Base-by-base conservation (phyloP, 176 grass and related monocot species). In the Tillandsia leiboldiana region DNA sequence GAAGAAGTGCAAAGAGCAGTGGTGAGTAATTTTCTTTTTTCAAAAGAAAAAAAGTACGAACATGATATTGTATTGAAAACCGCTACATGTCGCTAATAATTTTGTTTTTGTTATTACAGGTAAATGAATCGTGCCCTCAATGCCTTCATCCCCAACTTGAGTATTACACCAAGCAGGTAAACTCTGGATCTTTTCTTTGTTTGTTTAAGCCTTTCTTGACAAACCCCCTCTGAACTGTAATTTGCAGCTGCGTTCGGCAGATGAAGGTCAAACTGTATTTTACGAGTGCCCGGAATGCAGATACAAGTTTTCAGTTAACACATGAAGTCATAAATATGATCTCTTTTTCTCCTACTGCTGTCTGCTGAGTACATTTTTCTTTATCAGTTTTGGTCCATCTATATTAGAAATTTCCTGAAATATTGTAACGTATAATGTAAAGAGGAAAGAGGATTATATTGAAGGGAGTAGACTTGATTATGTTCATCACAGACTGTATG, bases 241-340 rank as follows among this genome's bases (percentile, higher is more conserved):
- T 72, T 84, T 80, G 62, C 85, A 96, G 92, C 65, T 90, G 28
- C 79, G 89, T 13, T 90, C 88, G 48, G 86, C 84, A 10, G 89
- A 97, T 18, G 94, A 97, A 82, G 93, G 84, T 51, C 79, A 83
- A 53, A 97, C 84, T 26, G 65, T 70, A 12, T 90, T 87, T 77
- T 90, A 92, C 3, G 74, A 79, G 22, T 92, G 93, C 48, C 72
- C 51, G 5, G 4, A 73, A 0, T 97, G 86, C 70, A 26, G 12
- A 13, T 65, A 91, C 50, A 72, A 71, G 48, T 75, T 63, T 49
- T 53, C 74, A 68, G 63, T 65, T 26, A 87, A 89, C 26, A 89
- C 78, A 48, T 96, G 75, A 79, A 33, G 2, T 23, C 26, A 15
- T 33, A 33, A 42, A 1, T 58, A 7, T 56, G 12, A 56, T 56